phyloP scores from a whole-genome alignment of 495 filamentous ascomycete genomes.

The Tirmania nivea region DNA sequence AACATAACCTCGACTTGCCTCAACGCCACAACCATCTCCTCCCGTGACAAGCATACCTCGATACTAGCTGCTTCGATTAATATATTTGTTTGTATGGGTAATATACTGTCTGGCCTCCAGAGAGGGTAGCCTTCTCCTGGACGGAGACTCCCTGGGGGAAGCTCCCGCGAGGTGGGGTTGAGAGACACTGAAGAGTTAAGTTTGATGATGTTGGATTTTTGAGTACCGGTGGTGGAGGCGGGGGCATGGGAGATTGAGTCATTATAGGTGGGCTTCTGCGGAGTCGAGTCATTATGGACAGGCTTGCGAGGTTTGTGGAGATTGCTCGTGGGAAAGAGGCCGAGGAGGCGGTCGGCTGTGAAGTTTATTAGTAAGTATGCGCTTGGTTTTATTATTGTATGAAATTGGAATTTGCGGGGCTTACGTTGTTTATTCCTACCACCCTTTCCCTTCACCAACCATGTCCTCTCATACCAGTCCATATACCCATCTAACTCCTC shows the following conservation, averaged over 20 bases:
- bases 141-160: background rate
- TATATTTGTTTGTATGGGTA: constrained; percentile 12
- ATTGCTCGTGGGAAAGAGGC: too few relatives aligned
- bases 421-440: constrained; percentile 26
- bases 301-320: too few relatives aligned
- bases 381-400: too few relatives aligned
- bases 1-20: constrained; percentile 31
- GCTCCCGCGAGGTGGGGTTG: too few relatives aligned
- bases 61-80: constrained; percentile 19
- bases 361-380: too few relatives aligned
- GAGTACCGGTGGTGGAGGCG: too few relatives aligned
- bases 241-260: too few relatives aligned
- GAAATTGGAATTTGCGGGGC: background rate
- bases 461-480: constrained; percentile 70
- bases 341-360: too few relatives aligned
- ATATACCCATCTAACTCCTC: constrained; percentile 60
- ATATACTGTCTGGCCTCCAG: constrained; percentile 7
- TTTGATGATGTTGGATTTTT: too few relatives aligned
- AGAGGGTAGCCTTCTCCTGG: constrained; percentile 17
- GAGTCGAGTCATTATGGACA: too few relatives aligned
- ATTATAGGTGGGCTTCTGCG: too few relatives aligned
- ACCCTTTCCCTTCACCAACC: constrained; percentile 25
- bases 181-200: too few relatives aligned
- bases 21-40: constrained; percentile 29
- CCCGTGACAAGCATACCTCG: constrained; percentile 20